Conservation (phyloP, 192 early-diverging fungal species). For the Mortierella antarctica region DNA sequence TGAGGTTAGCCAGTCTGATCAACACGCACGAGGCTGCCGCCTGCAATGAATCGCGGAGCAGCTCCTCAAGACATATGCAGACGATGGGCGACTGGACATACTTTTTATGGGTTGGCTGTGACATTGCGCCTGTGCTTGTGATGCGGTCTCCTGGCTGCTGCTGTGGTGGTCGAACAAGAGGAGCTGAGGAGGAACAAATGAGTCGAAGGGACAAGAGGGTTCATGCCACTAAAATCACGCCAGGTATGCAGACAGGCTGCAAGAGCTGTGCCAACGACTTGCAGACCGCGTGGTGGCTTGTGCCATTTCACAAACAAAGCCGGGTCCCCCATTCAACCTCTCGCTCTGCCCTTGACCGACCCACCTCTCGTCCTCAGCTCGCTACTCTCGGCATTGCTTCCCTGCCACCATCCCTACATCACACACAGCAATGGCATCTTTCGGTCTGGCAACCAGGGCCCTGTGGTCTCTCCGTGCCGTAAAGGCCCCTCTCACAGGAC, state of each 20-base stretch:
- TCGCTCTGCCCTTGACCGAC: no score
- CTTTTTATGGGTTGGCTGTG: constrained; percentile 48
- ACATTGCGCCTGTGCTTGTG: constrained; percentile 10
- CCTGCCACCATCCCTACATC: not conserved
- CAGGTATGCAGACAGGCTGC: no score
- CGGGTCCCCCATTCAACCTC: no score
- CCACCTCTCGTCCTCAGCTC: no score
- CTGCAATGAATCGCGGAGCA: not conserved
- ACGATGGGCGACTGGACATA: constrained; percentile 3
- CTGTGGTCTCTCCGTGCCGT: constrained; percentile 30
- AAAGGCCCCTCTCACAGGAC: constrained; percentile 19
- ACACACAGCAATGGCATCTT: constrained; percentile 20
- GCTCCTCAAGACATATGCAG: not conserved
- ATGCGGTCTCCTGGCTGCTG: not conserved
- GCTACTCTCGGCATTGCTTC: no score
- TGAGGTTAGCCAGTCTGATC: not conserved
- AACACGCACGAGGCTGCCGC: not conserved
- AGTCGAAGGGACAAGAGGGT: not conserved
- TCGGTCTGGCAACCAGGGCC: constrained; percentile 30
- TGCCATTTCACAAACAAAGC: no score
- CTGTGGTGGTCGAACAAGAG: not conserved
- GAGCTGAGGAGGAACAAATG: not conserved
- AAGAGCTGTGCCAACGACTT: not conserved
- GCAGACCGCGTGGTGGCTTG: no score
- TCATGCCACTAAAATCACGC: no score